phyloP scores from a whole-genome alignment of 2,329 filamentous ascomycete species.

The Xylaria sp. region DNA sequence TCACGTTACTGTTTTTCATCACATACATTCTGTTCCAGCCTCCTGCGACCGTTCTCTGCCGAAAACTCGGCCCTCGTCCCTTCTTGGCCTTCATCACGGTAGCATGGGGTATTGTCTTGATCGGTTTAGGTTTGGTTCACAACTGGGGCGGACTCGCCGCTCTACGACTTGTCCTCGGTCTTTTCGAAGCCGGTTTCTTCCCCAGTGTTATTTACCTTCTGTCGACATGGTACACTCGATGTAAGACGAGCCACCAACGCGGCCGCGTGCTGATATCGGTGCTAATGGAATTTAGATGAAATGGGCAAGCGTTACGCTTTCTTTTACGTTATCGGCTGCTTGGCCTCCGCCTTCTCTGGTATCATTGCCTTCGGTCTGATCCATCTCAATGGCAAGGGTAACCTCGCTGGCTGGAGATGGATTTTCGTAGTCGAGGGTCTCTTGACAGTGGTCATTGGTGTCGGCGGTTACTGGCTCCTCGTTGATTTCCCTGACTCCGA shows the following conservation, averaged over 20 bases:
- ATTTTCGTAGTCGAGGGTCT: slow-evolving; percentile 69
- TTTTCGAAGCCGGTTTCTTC: slow-evolving; percentile 77
- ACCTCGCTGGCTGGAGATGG: slow-evolving; percentile 72
- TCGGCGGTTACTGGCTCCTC: slow-evolving; percentile 55
- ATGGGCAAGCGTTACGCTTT: slow-evolving; percentile 75
- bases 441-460: slow-evolving; percentile 63
- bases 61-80: slow-evolving; percentile 71
- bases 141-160: slow-evolving; percentile 64
- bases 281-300: slow-evolving; percentile 60
- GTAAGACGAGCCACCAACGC: slow-evolving; percentile 48
- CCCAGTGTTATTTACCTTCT: slow-evolving; percentile 76
- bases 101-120: slow-evolving; percentile 70
- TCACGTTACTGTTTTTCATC: slow-evolving; percentile 79
- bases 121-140: slow-evolving; percentile 72
- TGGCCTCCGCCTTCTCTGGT: slow-evolving; percentile 73
- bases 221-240: slow-evolving; percentile 76
- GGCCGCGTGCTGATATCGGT: neutral
- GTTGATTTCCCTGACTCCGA: slow-evolving; percentile 63
- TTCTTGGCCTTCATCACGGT: slow-evolving; percentile 67
- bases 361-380: slow-evolving; percentile 78
- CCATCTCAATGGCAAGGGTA: slow-evolving; percentile 68
- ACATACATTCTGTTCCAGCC: slow-evolving; percentile 79
- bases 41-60: slow-evolving; percentile 74
- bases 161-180: slow-evolving; percentile 68
- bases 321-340: slow-evolving; percentile 76